A percentile compares a stretch with the other conserved stretches of the same genome.
Evolutionary conservation across 2,329 filamentous ascomycete genomes (phyloP).

Genomic region (Harringtonia aguacate): DNA sequence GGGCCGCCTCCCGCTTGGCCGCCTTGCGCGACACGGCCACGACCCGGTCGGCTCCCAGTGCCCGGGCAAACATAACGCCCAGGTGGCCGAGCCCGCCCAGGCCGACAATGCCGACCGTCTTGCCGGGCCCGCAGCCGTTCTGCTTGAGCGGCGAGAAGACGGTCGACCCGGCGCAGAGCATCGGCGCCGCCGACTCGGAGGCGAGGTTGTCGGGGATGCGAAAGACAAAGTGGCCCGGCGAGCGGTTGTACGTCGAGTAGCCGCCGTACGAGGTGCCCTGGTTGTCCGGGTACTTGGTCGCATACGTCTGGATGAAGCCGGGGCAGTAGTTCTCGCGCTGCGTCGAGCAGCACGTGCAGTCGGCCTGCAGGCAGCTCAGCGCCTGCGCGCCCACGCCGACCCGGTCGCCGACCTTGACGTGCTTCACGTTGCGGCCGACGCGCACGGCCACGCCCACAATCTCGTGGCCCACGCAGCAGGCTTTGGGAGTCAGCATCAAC

Average conservation of each 20-base stretch:
- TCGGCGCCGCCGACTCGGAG: constrained; percentile 13
- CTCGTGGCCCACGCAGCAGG: constrained; percentile 46
- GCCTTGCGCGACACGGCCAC: constrained; percentile 10
- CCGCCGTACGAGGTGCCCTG: constrained; percentile 23
- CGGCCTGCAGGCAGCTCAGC: constrained; percentile 15
- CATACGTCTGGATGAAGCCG: constrained; percentile 8
- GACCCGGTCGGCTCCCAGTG: constrained; percentile 11
- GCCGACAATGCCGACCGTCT: constrained; percentile 13
- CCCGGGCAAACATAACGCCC: constrained; percentile 11
- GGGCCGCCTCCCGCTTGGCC: constrained; percentile 9
- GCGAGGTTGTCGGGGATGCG: constrained; percentile 16
- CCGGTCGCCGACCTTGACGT: constrained; percentile 21
- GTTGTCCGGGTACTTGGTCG: constrained; percentile 19
- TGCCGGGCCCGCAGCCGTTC: constrained; percentile 10
- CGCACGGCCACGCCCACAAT: constrained; percentile 50
- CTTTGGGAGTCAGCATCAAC: not conserved
- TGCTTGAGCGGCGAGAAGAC: constrained; percentile 10
- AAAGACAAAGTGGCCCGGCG: constrained; percentile 29
- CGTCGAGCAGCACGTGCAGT: constrained; percentile 18
- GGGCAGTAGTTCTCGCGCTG: constrained; percentile 9
- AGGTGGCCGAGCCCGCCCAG: constrained; percentile 14
- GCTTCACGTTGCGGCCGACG: constrained; percentile 35
- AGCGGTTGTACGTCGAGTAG: constrained; percentile 15
- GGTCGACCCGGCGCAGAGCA: constrained; percentile 14
- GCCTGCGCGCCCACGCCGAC: constrained; percentile 13